Evolutionary conservation across 2,329 filamentous ascomycete species (phyloP), one percentile per base, ranked within the genome.

Genomic region (Fusarium buxicola): DNA sequence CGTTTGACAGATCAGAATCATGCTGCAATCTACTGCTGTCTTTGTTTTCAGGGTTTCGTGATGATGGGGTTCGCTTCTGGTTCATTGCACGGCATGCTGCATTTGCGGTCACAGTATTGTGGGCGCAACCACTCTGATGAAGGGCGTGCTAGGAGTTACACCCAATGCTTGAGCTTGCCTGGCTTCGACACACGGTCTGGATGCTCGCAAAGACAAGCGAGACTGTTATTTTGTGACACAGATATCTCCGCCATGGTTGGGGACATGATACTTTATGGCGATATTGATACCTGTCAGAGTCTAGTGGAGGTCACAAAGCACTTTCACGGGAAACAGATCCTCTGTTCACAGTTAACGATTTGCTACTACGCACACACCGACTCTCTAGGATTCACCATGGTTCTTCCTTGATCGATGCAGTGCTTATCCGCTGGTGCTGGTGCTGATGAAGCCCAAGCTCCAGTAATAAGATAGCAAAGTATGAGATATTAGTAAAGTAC

Each of bases 181-280:
- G 48, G 27, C 46, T 28, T 41, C 43, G 25, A 18, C 44, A 36
- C 56, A 64, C 55, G 36, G 41, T 36, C 56, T 44, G 47, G 49
- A 41, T 47, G 31, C 51, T 60, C 40, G 40, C 48, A 55, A 60
- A 64, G 59, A 59, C 60, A 63, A 63, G 60, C 44, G 38, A 64
- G 32, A 38, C 50, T 28, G 54, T 56, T 40, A 48, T 54, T 36
- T 44, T 53, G 36, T 38, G 49, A 38, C 32, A 50, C 47, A 18
- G 34, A 48, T 28, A 27, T 27, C 27, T 48, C 45, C 34, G 47
- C 46, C 13, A 25, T 49, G 40, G 46, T 40, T 40, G 16, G 13
- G 44, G 18, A 30, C 46, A 9, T 15, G 36, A 15, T 12, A 28
- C 35, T 28, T 32, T 24, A 25, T 25, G 18, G 16, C 25, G 36